phyloP scores from a whole-genome alignment of 2,329 filamentous ascomycete species.

The Phyllosticta citriasiana region DNA sequence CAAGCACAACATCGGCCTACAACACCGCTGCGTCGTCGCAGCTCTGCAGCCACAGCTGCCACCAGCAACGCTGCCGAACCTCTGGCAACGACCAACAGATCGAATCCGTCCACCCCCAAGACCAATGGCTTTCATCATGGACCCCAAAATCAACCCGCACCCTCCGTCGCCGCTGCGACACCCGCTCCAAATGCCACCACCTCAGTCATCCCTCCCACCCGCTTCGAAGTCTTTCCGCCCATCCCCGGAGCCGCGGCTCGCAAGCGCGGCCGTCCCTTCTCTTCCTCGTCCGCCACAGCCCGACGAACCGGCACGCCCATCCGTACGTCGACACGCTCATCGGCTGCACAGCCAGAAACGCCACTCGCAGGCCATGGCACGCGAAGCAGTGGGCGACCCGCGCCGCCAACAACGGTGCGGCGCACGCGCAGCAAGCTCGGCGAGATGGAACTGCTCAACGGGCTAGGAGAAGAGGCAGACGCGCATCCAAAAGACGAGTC shows the following conservation, averaged over 20 bases:
- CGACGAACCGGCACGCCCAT: slow-evolving; percentile 27
- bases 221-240: slow-evolving; percentile 72
- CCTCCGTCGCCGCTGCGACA: slow-evolving; percentile 20
- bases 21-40: not conserved
- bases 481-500: not conserved
- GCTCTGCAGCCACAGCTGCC: not conserved
- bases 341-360: slow-evolving; percentile 19
- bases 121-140: slow-evolving; percentile 2
- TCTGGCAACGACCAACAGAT: not conserved
- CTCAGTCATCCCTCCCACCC: slow-evolving; percentile 51
- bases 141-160: slow-evolving; percentile 17
- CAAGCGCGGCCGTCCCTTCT: slow-evolving; percentile 28
- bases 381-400: slow-evolving; percentile 16
- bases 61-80: not conserved
- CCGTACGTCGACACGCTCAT: slow-evolving; percentile 22
- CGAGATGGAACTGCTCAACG: slow-evolving; percentile 28
- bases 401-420: slow-evolving; percentile 19
- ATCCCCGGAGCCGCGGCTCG: slow-evolving; percentile 39
- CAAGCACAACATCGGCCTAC: not conserved
- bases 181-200: slow-evolving; percentile 10
- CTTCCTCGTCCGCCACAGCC: slow-evolving; percentile 15
- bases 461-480: slow-evolving; percentile 6
- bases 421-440: slow-evolving; percentile 36
- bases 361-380: slow-evolving; percentile 18
- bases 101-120: slow-evolving; percentile 3